These are phyloP conservation scores for Ophiostoma tasmaniense DNA, from an alignment of 2,329 filamentous ascomycete genomes.

Conservation along the genomic window DNA sequence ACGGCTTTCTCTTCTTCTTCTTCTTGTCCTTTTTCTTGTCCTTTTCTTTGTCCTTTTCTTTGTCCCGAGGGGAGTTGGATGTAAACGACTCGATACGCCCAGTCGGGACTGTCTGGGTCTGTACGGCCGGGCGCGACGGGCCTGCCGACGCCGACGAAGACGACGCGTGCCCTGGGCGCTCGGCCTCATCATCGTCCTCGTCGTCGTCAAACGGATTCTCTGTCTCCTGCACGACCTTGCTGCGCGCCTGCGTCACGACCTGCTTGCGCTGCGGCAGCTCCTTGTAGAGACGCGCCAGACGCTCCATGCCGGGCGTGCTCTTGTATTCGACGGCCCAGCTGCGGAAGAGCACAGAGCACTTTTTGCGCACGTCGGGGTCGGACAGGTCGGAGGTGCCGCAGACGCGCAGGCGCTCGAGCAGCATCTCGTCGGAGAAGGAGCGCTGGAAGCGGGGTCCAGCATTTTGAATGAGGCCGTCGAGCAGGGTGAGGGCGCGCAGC, in stretches of 20 bases:
- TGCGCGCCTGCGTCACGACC: conserved; percentile 65
- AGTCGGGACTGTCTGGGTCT: conserved; percentile 21
- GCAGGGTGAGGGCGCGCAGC: conserved; percentile 74
- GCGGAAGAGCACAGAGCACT: conserved; percentile 78
- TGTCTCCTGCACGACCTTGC: conserved; percentile 75
- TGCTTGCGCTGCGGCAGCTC: conserved; percentile 61
- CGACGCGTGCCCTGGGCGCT: conserved; percentile 15
- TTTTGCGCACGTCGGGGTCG: conserved; percentile 76
- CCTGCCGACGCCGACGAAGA: conserved; percentile 21
- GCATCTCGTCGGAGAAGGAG: conserved; percentile 78
- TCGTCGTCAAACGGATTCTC: conserved; percentile 63
- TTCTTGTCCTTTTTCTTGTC: conserved; percentile 34
- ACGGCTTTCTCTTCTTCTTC: conserved; percentile 53
- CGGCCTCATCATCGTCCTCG: conserved; percentile 44
- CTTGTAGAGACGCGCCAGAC: conserved; percentile 70
- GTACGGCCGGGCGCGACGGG: background rate
- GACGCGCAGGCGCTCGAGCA: conserved; percentile 83
- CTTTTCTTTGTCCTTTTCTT: conserved; percentile 39
- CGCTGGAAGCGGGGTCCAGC: conserved; percentile 81
- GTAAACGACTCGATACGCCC: conserved; percentile 34
- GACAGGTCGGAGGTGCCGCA: conserved; percentile 78
- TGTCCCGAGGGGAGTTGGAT: conserved; percentile 26
- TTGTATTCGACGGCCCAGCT: conserved; percentile 82
- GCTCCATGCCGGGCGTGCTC: conserved; percentile 67
- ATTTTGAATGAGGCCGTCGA: conserved; percentile 93